Evolutionary conservation across 1,139 yeast genomes (phyloP), one percentile per base, ranked within the genome.

Genomic region (Schwanniomyces etchellsii): DNA sequence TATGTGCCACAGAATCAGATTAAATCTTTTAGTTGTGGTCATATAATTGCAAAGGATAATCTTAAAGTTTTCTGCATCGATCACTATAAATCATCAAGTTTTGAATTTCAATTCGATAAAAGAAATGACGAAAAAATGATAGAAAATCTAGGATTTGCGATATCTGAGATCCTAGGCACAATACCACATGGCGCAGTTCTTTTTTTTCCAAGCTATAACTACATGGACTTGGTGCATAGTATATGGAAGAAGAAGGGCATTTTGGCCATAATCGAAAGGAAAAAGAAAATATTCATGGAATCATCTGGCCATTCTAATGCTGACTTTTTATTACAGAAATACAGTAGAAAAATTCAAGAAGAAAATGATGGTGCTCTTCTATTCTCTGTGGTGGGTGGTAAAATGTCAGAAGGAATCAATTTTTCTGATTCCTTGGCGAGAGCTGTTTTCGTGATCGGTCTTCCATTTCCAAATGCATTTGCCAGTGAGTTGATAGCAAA

Each of bases 401-500:
- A 82, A 47, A 66, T 91, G 63, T 85, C 96, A 0, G 98, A 89
- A 53, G 98, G 98, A 5, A 91, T 89, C 30, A 89, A 89, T 49
- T 89, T 91, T 50, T 75, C 89, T 3, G 93, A 88, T 48, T 76
- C 81, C 27, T 58, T 91, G 16, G 96, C 96, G 1, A 64, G 97
- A 39, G 91, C 86, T 0, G 93, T 91, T 0, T 62, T 86, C 2
- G 81, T 91, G 84, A 65, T 86, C 9, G 98, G 97, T 0, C 54
- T 91, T 27, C 97, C 98, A 2, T 91, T 74, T 46, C 96, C 98
- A 0, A 89, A 88, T 50, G 74, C 84, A 1, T 74, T 72, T 46
- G 79, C 94, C 10, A 94, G 93, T 23, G 96, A 88, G 45, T 64
- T 88, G 44, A 70, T 83, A 16, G 86, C 95, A 6, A 82, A 77